Percentiles rank a stretch among this genome's conserved stretches.
Evolutionary conservation across 2,329 filamentous ascomycete genomes (phyloP).

Genomic region (Lizonia empirigonia): DNA sequence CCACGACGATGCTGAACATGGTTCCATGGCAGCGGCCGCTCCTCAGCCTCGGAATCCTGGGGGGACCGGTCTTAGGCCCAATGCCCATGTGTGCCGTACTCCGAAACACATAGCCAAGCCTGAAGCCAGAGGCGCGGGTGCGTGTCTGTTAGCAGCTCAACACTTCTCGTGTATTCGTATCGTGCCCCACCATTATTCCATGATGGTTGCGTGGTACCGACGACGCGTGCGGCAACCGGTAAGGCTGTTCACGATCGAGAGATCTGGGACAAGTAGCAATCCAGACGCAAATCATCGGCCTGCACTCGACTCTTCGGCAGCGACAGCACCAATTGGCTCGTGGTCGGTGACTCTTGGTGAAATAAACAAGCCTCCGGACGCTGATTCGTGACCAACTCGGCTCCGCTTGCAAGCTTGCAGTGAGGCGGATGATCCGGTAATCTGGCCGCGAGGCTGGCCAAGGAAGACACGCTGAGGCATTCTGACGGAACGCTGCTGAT

Average conservation of each 20-base stretch:
- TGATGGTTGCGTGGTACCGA: slow-evolving; percentile 11
- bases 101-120: slow-evolving; percentile 25
- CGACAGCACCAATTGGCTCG: slow-evolving; percentile 31
- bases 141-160: slow-evolving; percentile 28
- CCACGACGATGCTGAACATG: slow-evolving; percentile 18
- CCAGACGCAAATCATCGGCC: slow-evolving; percentile 22
- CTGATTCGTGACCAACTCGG: slow-evolving; percentile 36
- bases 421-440: slow-evolving; percentile 39
- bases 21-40: slow-evolving; percentile 30
- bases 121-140: slow-evolving; percentile 22
- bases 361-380: slow-evolving; percentile 34
- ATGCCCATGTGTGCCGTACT: slow-evolving; percentile 33
- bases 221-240: slow-evolving; percentile 2
- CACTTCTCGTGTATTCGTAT: slow-evolving; percentile 24
- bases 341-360: slow-evolving; percentile 36
- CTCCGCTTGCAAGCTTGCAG: slow-evolving; percentile 31
- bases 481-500: slow-evolving; percentile 19
- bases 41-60: slow-evolving; percentile 39
- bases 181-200: slow-evolving; percentile 16
- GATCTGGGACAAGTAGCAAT: slow-evolving; percentile 14
- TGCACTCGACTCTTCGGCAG: slow-evolving; percentile 24
- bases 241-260: slow-evolving; percentile 18
- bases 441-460: slow-evolving; percentile 37
- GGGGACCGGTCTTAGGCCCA: slow-evolving; percentile 40
- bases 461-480: slow-evolving; percentile 14